Evolutionary conservation across 1,284 basidiomycete genomes (phyloP).

Genomic region (Xerocomus amazonicus): DNA sequence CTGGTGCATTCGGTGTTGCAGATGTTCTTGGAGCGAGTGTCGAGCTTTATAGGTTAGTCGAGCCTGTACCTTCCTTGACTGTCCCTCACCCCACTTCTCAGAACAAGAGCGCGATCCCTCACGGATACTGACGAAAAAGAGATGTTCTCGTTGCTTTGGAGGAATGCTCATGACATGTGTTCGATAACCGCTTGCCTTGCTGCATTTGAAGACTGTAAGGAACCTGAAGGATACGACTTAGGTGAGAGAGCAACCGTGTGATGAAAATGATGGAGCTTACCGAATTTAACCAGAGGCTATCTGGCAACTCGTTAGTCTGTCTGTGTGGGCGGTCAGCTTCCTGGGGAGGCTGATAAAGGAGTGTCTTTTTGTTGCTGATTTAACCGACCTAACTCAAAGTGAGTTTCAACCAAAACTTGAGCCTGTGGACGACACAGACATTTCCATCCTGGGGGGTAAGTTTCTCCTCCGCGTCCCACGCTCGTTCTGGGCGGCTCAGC

Average conservation of each 20-base stretch:
- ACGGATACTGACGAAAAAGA: constrained; percentile 37
- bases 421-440: constrained; percentile 24
- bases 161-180: constrained; percentile 58
- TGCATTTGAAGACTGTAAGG: constrained; percentile 64
- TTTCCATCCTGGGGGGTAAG: constrained; percentile 21
- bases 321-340: constrained; percentile 56
- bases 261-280: constrained; percentile 4
- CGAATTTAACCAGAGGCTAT: constrained; percentile 46
- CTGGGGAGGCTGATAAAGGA: constrained; percentile 62
- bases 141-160: constrained; percentile 45
- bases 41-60: constrained; percentile 53
- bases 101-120: constrained; percentile 35
- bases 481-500: constrained; percentile 3
- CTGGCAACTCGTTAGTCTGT: constrained; percentile 65
- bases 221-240: constrained; percentile 59
- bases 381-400: constrained; percentile 14
- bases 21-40: constrained; percentile 52
- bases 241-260: constrained; percentile 35
- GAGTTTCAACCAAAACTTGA: constrained; percentile 25
- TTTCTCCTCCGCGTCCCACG: not conserved
- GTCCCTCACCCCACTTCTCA: constrained; percentile 21
- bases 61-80: constrained; percentile 3
- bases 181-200: constrained; percentile 55
- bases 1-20: constrained; percentile 33
- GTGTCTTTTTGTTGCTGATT: constrained; percentile 47